Conservation (phyloP, 1,284 basidiomycete genomes). For the Sphaerobolus stellatus region DNA sequence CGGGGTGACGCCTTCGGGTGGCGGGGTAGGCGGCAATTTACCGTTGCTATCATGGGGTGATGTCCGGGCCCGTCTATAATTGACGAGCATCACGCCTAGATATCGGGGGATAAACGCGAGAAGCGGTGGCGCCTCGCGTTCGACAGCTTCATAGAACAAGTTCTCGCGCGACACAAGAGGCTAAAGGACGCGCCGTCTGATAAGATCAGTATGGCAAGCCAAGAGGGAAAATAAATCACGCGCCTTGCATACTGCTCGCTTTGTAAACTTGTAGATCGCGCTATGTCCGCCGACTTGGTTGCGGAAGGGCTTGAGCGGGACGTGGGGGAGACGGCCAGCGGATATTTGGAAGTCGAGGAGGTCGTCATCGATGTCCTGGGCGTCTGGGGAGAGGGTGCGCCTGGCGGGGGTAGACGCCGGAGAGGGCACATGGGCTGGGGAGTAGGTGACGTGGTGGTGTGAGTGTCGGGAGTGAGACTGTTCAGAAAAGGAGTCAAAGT, state of each 20-base stretch:
- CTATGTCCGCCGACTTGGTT: slow-evolving; percentile 98
- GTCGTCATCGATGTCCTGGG: not conserved
- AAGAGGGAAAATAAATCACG: slow-evolving; percentile 30
- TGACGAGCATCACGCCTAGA: slow-evolving; percentile 97
- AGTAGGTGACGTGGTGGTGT: slow-evolving; percentile 7
- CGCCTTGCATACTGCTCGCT: slow-evolving; percentile 97
- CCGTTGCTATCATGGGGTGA: not conserved
- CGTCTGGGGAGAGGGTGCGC: slow-evolving; percentile 1
- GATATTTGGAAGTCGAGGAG: slow-evolving; percentile 28
- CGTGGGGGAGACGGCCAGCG: slow-evolving; percentile 73
- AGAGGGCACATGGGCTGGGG: slow-evolving; percentile 6
- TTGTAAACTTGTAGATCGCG: slow-evolving; percentile 98
- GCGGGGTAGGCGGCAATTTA: slow-evolving; percentile 7
- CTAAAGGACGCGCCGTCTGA: slow-evolving; percentile 44
- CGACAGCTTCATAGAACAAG: slow-evolving; percentile 96
- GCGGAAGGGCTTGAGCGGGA: slow-evolving; percentile 92
- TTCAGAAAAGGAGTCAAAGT: slow-evolving; percentile 15
- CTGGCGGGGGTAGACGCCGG: slow-evolving; percentile 3
- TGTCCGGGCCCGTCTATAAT: slow-evolving; percentile 71
- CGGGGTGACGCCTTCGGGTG: slow-evolving; percentile 15
- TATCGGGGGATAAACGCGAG: slow-evolving; percentile 95
- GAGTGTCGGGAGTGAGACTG: slow-evolving; percentile 16
- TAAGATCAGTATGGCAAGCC: slow-evolving; percentile 24
- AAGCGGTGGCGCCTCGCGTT: slow-evolving; percentile 87
- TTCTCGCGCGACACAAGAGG: slow-evolving; percentile 96